Conservation (phyloP, 352 stramenopile genomes). For the Phytophthora pinifolia region DNA sequence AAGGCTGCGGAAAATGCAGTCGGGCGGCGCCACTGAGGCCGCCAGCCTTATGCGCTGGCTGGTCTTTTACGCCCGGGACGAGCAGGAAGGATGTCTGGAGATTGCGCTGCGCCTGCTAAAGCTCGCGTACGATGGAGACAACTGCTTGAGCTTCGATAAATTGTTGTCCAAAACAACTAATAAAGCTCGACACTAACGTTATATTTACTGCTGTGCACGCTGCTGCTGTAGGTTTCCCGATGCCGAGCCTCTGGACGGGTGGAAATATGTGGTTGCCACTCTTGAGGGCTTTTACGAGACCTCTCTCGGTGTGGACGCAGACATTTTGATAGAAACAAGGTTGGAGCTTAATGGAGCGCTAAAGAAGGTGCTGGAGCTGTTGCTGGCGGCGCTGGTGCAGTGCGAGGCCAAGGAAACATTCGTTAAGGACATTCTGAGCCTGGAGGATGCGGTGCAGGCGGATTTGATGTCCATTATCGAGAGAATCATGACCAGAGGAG, state of each 20-base stretch:
- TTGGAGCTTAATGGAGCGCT: constrained; percentile 18
- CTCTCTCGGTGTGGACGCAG: constrained; percentile 20
- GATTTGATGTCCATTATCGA: constrained; percentile 75
- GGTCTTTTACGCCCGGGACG: constrained; percentile 23
- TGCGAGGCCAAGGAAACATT: constrained; percentile 54
- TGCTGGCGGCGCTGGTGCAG: constrained; percentile 57
- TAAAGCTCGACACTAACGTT: constrained; percentile 6
- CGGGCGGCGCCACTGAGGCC: constrained; percentile 5
- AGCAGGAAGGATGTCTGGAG: constrained; percentile 1
- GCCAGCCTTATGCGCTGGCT: constrained; percentile 41
- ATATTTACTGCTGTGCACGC: constrained; percentile 15
- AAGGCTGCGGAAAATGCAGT: constrained; percentile 10
- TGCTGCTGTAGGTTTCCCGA: constrained; percentile 17
- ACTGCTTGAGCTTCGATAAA: background rate
- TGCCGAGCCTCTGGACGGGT: background rate
- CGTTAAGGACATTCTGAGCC: constrained; percentile 64
- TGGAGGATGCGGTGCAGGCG: constrained; percentile 58
- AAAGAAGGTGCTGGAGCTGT: constrained; percentile 36
- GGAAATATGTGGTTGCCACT: constrained; percentile 15
- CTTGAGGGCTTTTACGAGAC: constrained; percentile 62
- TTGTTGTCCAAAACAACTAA: background rate
- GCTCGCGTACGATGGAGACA: constrained; percentile 16
- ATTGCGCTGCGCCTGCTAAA: constrained; percentile 18
- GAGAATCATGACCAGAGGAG: constrained; percentile 36
- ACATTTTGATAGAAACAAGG: constrained; percentile 14